Evolutionary conservation across 305 asterid genomes (phyloP).

Genomic region (Fraxinus paxiana): DNA sequence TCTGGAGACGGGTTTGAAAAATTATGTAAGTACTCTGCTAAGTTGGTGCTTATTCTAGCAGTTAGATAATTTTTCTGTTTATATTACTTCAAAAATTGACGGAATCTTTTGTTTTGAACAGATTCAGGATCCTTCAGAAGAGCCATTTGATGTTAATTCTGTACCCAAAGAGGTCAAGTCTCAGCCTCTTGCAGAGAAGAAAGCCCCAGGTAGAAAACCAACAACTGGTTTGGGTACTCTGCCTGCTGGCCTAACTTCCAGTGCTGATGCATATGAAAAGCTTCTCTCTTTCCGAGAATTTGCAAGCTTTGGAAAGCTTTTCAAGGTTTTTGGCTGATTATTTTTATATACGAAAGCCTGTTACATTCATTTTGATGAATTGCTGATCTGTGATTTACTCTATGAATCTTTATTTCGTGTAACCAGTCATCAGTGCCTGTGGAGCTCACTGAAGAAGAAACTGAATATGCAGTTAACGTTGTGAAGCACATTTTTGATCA

Average conservation of each 20-base stretch:
- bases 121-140: conserved; percentile 65
- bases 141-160: conserved; percentile 67
- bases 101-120: conserved; percentile 27
- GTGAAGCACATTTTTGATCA: conserved; percentile 72
- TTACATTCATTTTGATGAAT: conserved; percentile 8
- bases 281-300: conserved; percentile 70
- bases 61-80: conserved; percentile 17
- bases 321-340: conserved; percentile 56
- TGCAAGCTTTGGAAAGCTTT: conserved; percentile 73
- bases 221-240: conserved; percentile 63
- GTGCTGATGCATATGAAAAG: conserved; percentile 74
- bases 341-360: neutral
- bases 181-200: conserved; percentile 72
- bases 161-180: conserved; percentile 77
- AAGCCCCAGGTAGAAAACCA: conserved; percentile 73
- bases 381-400: conserved; percentile 21
- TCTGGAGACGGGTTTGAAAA: conserved; percentile 80
- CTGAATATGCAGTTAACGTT: conserved; percentile 78
- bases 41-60: neutral
- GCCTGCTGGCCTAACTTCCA: conserved; percentile 60
- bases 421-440: conserved; percentile 79
- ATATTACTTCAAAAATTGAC: conserved; percentile 5
- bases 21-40: conserved; percentile 49
- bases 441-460: conserved; percentile 95
- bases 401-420: conserved; percentile 18